A percentile compares a stretch with the other conserved stretches of the same genome.
Conservation (phyloP, 2,329 filamentous ascomycete genomes). For the Sarocladium oryzae region DNA sequence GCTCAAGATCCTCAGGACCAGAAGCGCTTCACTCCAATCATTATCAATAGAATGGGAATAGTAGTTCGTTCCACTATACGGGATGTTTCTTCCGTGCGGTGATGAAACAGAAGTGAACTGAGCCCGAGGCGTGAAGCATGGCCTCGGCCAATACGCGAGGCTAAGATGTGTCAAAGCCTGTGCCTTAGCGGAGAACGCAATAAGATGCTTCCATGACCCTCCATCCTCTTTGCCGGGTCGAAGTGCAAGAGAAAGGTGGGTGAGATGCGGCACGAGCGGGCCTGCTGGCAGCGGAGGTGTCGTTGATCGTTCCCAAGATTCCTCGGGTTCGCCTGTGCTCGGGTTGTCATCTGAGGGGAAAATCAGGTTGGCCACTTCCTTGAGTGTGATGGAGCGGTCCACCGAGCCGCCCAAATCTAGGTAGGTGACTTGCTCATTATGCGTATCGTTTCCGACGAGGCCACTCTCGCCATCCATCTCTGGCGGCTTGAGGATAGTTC, state of each 20-base stretch:
- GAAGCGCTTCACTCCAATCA: conserved; percentile 54
- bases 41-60: conserved; percentile 53
- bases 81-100: conserved; percentile 35
- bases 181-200: conserved; percentile 46
- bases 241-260: conserved; percentile 53
- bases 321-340: conserved; percentile 28
- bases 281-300: conserved; percentile 24
- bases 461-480: conserved; percentile 21
- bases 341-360: conserved; percentile 29
- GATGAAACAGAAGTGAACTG: conserved; percentile 40
- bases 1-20: conserved; percentile 49
- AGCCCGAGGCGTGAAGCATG: conserved; percentile 49
- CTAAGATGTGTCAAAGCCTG: conserved; percentile 53
- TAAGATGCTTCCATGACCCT: conserved; percentile 53
- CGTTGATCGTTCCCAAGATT: conserved; percentile 42
- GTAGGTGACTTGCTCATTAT: conserved; percentile 34
- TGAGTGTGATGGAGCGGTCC: conserved; percentile 44
- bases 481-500: conserved; percentile 34
- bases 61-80: conserved; percentile 48
- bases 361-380: conserved; percentile 45
- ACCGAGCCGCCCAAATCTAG: conserved; percentile 49
- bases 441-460: conserved; percentile 17
- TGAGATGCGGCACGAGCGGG: conserved; percentile 48
- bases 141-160: conserved; percentile 56
- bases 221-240: conserved; percentile 24